phyloP scores from a whole-genome alignment of 169 alveolate genomes.

The Babesia sp. region DNA sequence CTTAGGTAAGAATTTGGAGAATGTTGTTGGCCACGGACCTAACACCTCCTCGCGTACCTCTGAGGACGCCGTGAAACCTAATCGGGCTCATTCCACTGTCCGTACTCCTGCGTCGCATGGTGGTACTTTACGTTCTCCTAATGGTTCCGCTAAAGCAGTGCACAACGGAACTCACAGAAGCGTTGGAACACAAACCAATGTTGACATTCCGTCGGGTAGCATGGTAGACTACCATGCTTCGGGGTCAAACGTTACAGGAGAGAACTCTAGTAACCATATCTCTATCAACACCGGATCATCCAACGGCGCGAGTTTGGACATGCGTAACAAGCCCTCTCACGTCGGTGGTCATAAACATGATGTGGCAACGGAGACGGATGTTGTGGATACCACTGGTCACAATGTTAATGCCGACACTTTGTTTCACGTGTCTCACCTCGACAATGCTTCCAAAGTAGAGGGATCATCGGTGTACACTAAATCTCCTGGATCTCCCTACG shows the following conservation, averaged over 20 bases:
- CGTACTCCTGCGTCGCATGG: no score
- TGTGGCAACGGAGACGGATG: background rate
- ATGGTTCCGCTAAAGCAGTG: no score
- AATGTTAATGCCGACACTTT: background rate
- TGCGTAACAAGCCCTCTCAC: background rate
- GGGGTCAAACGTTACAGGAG: background rate
- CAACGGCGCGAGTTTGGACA: background rate
- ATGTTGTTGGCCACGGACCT: background rate
- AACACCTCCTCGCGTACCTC: no score
- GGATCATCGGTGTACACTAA: background rate
- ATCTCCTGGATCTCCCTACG: no score
- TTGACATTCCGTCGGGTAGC: background rate
- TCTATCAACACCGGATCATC: no score
- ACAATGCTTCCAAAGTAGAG: background rate
- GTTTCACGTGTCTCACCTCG: background rate
- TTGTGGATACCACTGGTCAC: slow-evolving; percentile 5
- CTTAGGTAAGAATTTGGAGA: background rate
- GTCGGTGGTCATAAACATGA: background rate
- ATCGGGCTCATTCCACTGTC: no score
- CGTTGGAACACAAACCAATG: background rate
- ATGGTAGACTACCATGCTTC: background rate
- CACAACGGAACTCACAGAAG: no score
- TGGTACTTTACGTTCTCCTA: no score
- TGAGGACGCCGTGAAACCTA: no score
- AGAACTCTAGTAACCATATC: background rate